These are phyloP conservation scores for Rhizopogon sp. DNA, from an alignment of 768 basidiomycete genomes.

Conservation along the genomic window DNA sequence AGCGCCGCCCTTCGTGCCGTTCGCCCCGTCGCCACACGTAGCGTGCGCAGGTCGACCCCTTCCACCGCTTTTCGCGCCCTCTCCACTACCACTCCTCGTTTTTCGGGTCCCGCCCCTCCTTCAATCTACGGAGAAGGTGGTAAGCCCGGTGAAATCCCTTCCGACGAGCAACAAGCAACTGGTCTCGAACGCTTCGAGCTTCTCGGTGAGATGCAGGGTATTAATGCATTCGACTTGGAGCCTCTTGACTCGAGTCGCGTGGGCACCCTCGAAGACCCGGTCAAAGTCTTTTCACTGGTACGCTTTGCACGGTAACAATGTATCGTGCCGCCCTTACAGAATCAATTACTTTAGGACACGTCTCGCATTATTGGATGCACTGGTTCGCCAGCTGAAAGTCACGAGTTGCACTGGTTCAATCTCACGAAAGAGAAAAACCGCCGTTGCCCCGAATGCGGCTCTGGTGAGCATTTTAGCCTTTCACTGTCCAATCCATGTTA, in stretches of 20 bases:
- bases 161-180: conserved; percentile 87
- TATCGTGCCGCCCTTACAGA: not conserved
- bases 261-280: conserved; percentile 84
- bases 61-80: conserved; percentile 44
- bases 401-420: conserved; percentile 86
- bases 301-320: conserved; percentile 27
- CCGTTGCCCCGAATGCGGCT: conserved; percentile 93
- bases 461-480: conserved; percentile 49
- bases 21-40: conserved; percentile 20
- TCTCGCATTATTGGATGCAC: conserved; percentile 92
- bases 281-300: conserved; percentile 84
- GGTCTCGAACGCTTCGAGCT: conserved; percentile 96
- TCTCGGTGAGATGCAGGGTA: conserved; percentile 80
- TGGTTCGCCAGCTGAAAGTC: conserved; percentile 91
- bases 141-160: conserved; percentile 71
- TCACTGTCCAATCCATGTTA: not conserved
- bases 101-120: conserved; percentile 59
- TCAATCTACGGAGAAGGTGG: conserved; percentile 68
- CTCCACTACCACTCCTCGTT: conserved; percentile 49
- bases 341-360: conserved; percentile 46
- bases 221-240: conserved; percentile 85
- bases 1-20: conserved; percentile 19
- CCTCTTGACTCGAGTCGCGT: conserved; percentile 81
- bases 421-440: conserved; percentile 58
- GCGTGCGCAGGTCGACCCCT: conserved; percentile 13